A percentile compares a stretch with the other conserved stretches of the same genome.
Conservation (phyloP, 2,329 filamentous ascomycete species). For the Epichloe coenophiala region DNA sequence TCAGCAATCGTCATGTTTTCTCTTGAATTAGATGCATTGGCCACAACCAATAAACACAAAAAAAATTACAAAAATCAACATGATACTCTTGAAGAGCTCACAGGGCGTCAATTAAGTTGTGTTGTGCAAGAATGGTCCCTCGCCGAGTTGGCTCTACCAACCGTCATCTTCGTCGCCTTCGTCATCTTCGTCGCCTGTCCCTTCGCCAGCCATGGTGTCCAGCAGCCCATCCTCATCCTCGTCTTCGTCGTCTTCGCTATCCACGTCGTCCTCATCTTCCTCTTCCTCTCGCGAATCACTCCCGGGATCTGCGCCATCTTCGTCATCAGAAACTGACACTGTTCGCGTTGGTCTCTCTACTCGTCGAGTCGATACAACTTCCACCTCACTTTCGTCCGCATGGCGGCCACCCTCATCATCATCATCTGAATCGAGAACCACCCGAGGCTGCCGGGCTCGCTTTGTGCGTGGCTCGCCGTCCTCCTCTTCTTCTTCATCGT, state of each 20-base stretch:
- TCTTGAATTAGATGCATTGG: too few species aligned
- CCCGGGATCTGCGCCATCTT: constrained; percentile 1
- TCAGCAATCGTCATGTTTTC: too few species aligned
- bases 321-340: not conserved
- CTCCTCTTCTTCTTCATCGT: constrained; percentile 16
- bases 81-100: too few species aligned
- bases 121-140: too few species aligned
- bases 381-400: not conserved
- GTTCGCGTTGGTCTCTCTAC: not conserved
- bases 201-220: constrained; percentile 21
- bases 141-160: constrained; percentile 6
- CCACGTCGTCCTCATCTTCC: constrained; percentile 7
- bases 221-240: constrained; percentile 14
- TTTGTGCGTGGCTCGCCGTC: constrained; percentile 4
- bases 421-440: constrained; percentile 3
- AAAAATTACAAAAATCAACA: too few species aligned
- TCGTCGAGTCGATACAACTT: not conserved
- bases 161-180: constrained; percentile 9
- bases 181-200: constrained; percentile 15
- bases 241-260: constrained; percentile 11
- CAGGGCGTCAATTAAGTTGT: too few species aligned
- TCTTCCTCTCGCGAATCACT: constrained; percentile 3
- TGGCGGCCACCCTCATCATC: not conserved
- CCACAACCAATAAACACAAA: too few species aligned
- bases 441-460: not conserved